Evolutionary conservation across 129 eudicot genomes (phyloP).

Genomic region (Gnaphalium uliginosum): DNA sequence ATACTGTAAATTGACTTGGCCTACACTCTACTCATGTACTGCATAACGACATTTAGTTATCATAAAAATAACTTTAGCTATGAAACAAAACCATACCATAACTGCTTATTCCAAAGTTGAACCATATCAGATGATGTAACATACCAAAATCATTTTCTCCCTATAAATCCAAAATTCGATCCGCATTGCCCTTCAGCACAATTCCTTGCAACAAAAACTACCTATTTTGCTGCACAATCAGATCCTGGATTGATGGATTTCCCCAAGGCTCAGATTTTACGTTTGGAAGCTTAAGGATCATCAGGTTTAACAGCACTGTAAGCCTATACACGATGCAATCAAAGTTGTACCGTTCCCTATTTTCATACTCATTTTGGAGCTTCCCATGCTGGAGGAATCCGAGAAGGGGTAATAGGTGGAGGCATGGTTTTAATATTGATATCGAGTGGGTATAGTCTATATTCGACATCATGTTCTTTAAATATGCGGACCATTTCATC

Average conservation of each 20-base stretch:
- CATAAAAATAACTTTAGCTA: not conserved
- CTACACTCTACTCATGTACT: not conserved
- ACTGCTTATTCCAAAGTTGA: constrained; percentile 13
- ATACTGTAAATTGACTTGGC: not conserved
- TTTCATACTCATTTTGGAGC: constrained; percentile 17
- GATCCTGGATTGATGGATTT: not conserved
- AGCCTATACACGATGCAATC: constrained; percentile 20
- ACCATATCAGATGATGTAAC: constrained; percentile 1
- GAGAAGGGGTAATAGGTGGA: constrained; percentile 27
- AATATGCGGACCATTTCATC: constrained; percentile 70
- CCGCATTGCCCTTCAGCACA: constrained; percentile 17
- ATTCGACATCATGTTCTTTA: constrained; percentile 75
- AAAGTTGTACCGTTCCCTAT: constrained; percentile 12
- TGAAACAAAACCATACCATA: not conserved
- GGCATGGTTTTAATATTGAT: constrained; percentile 62
- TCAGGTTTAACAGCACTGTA: constrained; percentile 13
- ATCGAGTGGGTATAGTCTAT: constrained; percentile 60
- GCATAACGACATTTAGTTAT: not conserved
- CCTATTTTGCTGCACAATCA: constrained; percentile 20
- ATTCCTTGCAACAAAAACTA: constrained; percentile 21
- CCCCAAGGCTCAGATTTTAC: constrained; percentile 23
- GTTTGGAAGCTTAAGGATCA: constrained; percentile 8
- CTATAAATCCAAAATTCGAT: constrained; percentile 18
- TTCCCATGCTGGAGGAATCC: constrained; percentile 61
- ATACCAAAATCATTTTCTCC: not conserved